Evolutionary conservation across 768 basidiomycete genomes (phyloP).

Genomic region (Kwoniella sp.): DNA sequence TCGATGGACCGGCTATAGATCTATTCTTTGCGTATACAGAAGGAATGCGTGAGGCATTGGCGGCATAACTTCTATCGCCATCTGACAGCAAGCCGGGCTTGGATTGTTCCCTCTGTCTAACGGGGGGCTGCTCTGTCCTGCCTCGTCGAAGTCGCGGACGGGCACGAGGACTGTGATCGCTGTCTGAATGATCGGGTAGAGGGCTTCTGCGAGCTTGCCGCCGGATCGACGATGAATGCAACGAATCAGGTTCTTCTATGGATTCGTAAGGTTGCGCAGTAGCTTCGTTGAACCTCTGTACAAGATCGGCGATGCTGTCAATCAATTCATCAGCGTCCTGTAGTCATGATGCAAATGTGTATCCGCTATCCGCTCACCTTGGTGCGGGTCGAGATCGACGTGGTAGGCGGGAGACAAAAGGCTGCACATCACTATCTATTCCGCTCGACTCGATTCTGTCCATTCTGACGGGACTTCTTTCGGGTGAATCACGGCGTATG

Average conservation of each 20-base stretch:
- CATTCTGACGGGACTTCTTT: slow-evolving; percentile 9
- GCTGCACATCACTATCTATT: slow-evolving; percentile 44
- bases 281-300: slow-evolving; percentile 60
- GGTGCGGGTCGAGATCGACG: slow-evolving; percentile 51
- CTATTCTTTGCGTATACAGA: slow-evolving; percentile 21
- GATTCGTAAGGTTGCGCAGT: slow-evolving; percentile 22
- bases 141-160: slow-evolving; percentile 49
- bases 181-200: slow-evolving; percentile 66
- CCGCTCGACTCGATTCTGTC: slow-evolving; percentile 47
- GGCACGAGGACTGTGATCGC: slow-evolving; percentile 66
- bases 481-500: slow-evolving; percentile 25
- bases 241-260: slow-evolving; percentile 31
- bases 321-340: neutral
- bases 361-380: slow-evolving; percentile 33
- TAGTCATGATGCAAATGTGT: too few relatives aligned
- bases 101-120: slow-evolving; percentile 31
- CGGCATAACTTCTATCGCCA: slow-evolving; percentile 87
- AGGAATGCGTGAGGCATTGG: slow-evolving; percentile 74
- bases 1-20: slow-evolving; percentile 4
- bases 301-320: slow-evolving; percentile 73
- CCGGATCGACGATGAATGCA: slow-evolving; percentile 32
- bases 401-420: slow-evolving; percentile 54
- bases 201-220: slow-evolving; percentile 23
- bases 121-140: slow-evolving; percentile 46
- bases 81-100: slow-evolving; percentile 71